Conservation (phyloP, 768 basidiomycete genomes). For the Peribolospora kevripleyi region DNA sequence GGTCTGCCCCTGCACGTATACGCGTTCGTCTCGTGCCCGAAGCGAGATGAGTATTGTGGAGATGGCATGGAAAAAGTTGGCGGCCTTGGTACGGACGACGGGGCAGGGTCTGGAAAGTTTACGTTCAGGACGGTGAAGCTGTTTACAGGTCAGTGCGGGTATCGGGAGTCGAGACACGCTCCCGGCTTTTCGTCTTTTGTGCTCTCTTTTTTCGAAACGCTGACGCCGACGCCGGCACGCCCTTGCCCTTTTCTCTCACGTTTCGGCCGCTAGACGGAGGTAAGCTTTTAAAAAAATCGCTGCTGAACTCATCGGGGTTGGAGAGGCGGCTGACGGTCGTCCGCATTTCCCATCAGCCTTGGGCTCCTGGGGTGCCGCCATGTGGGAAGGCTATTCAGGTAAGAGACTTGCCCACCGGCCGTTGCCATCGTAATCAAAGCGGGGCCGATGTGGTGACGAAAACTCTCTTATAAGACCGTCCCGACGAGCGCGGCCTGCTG, state of each 20-base stretch:
- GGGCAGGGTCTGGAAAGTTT: too few relatives aligned
- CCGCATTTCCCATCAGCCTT: constrained; percentile 27
- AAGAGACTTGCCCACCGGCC: background rate
- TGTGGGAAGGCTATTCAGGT: constrained; percentile 50
- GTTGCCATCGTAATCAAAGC: background rate
- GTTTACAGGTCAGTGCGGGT: too few relatives aligned
- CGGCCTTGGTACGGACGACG: background rate
- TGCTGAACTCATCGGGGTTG: too few relatives aligned
- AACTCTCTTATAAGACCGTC: constrained; percentile 30
- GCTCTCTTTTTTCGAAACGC: too few relatives aligned
- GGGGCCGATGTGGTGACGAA: background rate
- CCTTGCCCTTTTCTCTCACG: too few relatives aligned
- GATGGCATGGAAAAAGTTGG: constrained; percentile 33
- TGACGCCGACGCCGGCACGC: too few relatives aligned
- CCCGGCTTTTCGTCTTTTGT: too few relatives aligned
- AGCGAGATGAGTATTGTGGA: constrained; percentile 38
- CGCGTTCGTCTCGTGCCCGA: constrained; percentile 17
- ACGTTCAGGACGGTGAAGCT: too few relatives aligned
- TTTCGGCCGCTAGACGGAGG: too few relatives aligned
- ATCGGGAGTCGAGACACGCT: too few relatives aligned
- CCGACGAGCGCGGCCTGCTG: constrained; percentile 46
- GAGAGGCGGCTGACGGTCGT: too few relatives aligned
- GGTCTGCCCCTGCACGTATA: constrained; percentile 35
- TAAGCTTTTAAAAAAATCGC: too few relatives aligned
- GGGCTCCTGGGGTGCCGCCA: constrained; percentile 75